Percentiles rank a stretch among this genome's conserved stretches.
Conservation (phyloP, 495 filamentous ascomycete genomes). For the Penicillium paradoxum region DNA sequence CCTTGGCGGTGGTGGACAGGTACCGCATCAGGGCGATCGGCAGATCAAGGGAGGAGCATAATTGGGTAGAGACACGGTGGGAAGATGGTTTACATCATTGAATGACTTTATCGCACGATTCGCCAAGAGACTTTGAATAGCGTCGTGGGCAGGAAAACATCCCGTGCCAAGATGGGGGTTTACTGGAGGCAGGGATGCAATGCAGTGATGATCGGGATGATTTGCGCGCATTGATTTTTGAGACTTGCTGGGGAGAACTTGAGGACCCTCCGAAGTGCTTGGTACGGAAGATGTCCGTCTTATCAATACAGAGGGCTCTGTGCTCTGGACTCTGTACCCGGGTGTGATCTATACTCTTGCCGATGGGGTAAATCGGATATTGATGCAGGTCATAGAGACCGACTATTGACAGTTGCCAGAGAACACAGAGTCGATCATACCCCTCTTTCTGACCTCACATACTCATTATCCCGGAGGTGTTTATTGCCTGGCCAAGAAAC, state of each 20-base stretch:
- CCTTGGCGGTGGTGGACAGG: constrained; percentile 26
- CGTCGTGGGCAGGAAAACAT: not conserved
- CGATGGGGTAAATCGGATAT: constrained; percentile 1
- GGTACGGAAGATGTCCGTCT: not conserved
- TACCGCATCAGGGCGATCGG: constrained; percentile 7
- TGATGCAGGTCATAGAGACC: not conserved
- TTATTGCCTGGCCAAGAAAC: constrained; percentile 1
- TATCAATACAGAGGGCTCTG: too few relatives aligned
- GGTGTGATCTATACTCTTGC: not conserved
- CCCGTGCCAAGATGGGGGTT: constrained; percentile 20
- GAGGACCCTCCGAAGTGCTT: not conserved
- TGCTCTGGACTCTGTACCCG: not conserved
- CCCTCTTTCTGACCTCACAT: not conserved
- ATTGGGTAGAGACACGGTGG: not conserved
- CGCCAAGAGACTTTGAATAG: constrained; percentile 1
- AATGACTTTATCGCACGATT: constrained; percentile 3
- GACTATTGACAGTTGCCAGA: not conserved
- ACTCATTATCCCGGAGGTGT: not conserved
- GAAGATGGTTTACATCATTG: not conserved
- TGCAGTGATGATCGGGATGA: not conserved
- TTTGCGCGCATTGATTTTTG: constrained; percentile 7
- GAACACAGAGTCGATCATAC: not conserved
- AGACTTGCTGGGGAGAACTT: too few relatives aligned
- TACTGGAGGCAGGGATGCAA: constrained; percentile 4
- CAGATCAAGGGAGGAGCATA: constrained; percentile 11